phyloP scores from a whole-genome alignment of 2,329 filamentous ascomycete species.

The Fusarium setosum region DNA sequence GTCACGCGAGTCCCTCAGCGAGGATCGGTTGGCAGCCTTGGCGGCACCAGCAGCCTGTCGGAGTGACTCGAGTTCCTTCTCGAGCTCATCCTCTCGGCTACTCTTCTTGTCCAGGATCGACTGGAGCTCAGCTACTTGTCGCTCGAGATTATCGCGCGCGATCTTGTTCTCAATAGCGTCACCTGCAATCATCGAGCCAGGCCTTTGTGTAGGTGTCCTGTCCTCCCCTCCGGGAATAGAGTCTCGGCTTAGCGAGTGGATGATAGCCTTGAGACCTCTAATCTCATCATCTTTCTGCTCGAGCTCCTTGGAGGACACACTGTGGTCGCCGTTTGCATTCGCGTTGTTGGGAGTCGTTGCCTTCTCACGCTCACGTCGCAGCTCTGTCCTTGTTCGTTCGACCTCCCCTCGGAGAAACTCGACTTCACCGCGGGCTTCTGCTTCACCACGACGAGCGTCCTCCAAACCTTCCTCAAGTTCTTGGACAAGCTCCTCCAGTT shows the following conservation, averaged over 20 bases:
- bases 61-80: conserved; percentile 81
- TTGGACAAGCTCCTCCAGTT: conserved; percentile 94
- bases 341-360: conserved; percentile 54
- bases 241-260: conserved; percentile 91
- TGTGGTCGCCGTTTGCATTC: conserved; percentile 52
- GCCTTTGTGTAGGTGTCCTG: conserved; percentile 42
- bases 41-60: conserved; percentile 57
- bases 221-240: conserved; percentile 60
- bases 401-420: conserved; percentile 96
- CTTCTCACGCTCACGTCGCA: conserved; percentile 90
- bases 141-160: conserved; percentile 75
- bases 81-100: conserved; percentile 83
- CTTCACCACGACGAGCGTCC: conserved; percentile 92
- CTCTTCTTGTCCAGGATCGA: conserved; percentile 78
- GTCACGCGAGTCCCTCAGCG: conserved; percentile 73
- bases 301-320: conserved; percentile 75
- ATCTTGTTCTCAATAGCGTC: conserved; percentile 47
- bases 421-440: conserved; percentile 93
- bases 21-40: conserved; percentile 60
- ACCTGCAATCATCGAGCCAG: conserved; percentile 50
- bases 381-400: conserved; percentile 87
- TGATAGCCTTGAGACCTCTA: conserved; percentile 95
- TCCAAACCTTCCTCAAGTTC: conserved; percentile 97
- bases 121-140: conserved; percentile 83
- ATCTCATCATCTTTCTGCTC: conserved; percentile 98